Evolutionary conservation across 305 asterid genomes (phyloP).

Genomic region (Rubia tinctorum): DNA sequence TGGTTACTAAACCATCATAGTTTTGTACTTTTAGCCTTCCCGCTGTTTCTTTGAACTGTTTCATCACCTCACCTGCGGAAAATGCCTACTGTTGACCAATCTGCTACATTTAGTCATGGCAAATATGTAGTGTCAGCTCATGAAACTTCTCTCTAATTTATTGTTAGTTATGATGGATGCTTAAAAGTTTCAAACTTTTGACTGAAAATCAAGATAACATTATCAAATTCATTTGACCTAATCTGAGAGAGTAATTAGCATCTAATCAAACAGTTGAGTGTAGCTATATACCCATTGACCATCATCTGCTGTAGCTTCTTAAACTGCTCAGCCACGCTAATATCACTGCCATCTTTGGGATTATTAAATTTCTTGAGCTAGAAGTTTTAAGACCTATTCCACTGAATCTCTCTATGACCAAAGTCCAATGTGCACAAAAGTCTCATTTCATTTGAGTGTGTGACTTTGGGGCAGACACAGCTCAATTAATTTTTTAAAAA

Average conservation of each 20-base stretch:
- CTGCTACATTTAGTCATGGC: background rate
- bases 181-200: background rate
- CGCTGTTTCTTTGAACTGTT: background rate
- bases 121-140: background rate
- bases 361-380: background rate
- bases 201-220: background rate
- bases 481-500: too few relatives aligned
- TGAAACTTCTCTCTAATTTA: background rate
- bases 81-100: background rate
- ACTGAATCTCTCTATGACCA: background rate
- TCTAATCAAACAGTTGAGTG: background rate
- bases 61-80: background rate
- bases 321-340: background rate
- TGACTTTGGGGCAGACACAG: background rate
- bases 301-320: background rate
- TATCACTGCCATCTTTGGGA: background rate
- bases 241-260: background rate
- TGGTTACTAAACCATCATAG: background rate
- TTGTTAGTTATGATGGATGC: background rate
- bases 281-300: background rate
- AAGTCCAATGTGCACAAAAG: background rate
- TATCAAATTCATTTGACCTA: background rate
- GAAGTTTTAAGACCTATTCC: background rate
- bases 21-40: background rate
- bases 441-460: background rate